These are phyloP conservation scores for Yamadazyma mexicana DNA, from an alignment of 1,139 yeast genomes.

Conservation along the genomic window DNA sequence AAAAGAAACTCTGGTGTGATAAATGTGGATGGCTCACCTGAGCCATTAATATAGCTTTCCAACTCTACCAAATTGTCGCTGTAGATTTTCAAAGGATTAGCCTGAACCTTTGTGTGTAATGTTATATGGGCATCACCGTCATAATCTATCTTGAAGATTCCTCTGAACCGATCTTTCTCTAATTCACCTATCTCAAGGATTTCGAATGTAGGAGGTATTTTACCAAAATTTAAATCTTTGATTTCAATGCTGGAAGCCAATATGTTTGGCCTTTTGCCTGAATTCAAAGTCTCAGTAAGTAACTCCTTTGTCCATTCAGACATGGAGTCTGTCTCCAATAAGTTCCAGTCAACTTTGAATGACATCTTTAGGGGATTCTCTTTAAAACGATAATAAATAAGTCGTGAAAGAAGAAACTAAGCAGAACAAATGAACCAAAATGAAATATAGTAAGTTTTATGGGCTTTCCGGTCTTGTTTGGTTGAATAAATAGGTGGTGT, in stretches of 20 bases:
- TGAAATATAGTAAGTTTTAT: too few species aligned
- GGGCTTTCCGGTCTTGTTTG: too few species aligned
- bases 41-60: conserved; percentile 26
- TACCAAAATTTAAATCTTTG: conserved; percentile 75
- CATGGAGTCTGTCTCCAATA: conserved; percentile 70
- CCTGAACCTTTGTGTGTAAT: conserved; percentile 79
- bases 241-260: conserved; percentile 74
- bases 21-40: conserved; percentile 37
- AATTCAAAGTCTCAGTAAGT: conserved; percentile 74
- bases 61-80: conserved; percentile 48
- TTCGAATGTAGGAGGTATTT: conserved; percentile 75
- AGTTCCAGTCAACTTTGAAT: conserved; percentile 76
- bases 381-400: too few species aligned
- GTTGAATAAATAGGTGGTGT: too few species aligned
- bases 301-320: conserved; percentile 67
- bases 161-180: conserved; percentile 77
- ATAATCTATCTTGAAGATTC: conserved; percentile 80
- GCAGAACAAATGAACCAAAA: too few species aligned
- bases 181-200: conserved; percentile 85
- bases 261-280: conserved; percentile 73
- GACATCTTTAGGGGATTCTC: conserved; percentile 54
- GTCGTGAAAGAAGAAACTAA: background rate
- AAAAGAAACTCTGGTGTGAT: conserved; percentile 67
- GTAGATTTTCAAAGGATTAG: conserved; percentile 77
- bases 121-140: conserved; percentile 81